Percentiles rank a stretch among this genome's conserved stretches.
phyloP scores from a whole-genome alignment of 495 filamentous ascomycete species.

The Thozetella sp. region DNA sequence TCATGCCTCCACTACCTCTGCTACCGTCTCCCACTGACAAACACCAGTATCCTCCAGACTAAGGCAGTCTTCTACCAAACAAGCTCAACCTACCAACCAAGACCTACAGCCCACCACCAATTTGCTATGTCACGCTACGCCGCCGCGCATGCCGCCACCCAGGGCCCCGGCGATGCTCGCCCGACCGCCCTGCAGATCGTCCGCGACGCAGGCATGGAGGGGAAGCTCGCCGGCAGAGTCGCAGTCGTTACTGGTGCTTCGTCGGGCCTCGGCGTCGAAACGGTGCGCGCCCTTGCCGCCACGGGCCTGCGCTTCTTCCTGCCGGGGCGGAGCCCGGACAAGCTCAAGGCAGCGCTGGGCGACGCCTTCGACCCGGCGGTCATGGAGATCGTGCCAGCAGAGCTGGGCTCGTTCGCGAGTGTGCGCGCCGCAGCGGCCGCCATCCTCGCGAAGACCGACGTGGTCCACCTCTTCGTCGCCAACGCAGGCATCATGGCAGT shows the following conservation, averaged over 20 bases:
- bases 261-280: slow-evolving; percentile 54
- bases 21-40: no score
- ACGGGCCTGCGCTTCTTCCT: slow-evolving; percentile 49
- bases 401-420: slow-evolving; percentile 24
- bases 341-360: slow-evolving; percentile 24
- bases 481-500: slow-evolving; percentile 40
- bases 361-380: slow-evolving; percentile 23
- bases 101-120: no score
- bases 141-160: slow-evolving; percentile 32
- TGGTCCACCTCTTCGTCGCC: slow-evolving; percentile 18
- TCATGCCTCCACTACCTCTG: no score
- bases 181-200: slow-evolving; percentile 56
- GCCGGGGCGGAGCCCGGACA: slow-evolving; percentile 33
- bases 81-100: no score
- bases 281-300: slow-evolving; percentile 38
- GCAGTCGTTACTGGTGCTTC: slow-evolving; percentile 52
- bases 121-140: slow-evolving; percentile 43
- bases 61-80: no score
- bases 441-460: slow-evolving; percentile 17
- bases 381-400: slow-evolving; percentile 32
- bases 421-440: slow-evolving; percentile 19
- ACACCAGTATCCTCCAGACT: no score
- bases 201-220: slow-evolving; percentile 42
- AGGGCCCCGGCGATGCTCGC: slow-evolving; percentile 51
- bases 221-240: slow-evolving; percentile 40